Evolutionary conservation across 139 green algal genomes (phyloP), one percentile per base, ranked within the genome.

Genomic region (Parachlorella kessleri): DNA sequence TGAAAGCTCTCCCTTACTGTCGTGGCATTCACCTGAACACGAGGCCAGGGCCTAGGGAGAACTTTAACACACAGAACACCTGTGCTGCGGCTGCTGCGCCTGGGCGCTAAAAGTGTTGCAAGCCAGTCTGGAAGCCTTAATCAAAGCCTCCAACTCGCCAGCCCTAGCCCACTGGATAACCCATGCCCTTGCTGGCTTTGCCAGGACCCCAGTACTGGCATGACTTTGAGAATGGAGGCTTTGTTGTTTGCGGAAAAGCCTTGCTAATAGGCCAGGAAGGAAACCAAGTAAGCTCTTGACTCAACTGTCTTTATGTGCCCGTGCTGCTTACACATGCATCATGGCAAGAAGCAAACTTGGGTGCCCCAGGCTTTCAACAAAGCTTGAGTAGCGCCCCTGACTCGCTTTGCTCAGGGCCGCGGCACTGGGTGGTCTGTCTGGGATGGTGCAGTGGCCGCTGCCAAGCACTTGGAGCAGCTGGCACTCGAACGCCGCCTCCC

Each of bases 381-480:
- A 6, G 28, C 28, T 6, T 37, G 28, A 5, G 8, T 68, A 5
- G 24, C 23, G 36, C 4, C 63, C 28, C 18, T 4, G 6, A 3
- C n/a, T 68, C 6, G 30, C 28, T 68, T 32, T n/a, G 3, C 9
- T 8, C 54, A 79, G 75, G 76, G 81, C n/a, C 71, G 76, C 5
- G 75, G 81, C 38, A 86, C 81, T 8, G 81, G 37, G 3, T 86
- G 81, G 81, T 41, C 48, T 24, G 81, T 86, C 6, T 86, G 81
- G 81, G 81, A 86, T n/a, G 81, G 75, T 24, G 75, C 75, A 32
- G 42, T 75, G 4, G 69, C 70, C 0, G 53, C 74, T n/a, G 81
- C 55, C 2, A 55, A 37, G 3, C 66, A 75, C 59, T 4, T 83
- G 1, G 81, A 83, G 74, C 70, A 66, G 38, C 41, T 7, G 66